Conservation (phyloP, 257 asterid species). For the Lycium ferocissimum region DNA sequence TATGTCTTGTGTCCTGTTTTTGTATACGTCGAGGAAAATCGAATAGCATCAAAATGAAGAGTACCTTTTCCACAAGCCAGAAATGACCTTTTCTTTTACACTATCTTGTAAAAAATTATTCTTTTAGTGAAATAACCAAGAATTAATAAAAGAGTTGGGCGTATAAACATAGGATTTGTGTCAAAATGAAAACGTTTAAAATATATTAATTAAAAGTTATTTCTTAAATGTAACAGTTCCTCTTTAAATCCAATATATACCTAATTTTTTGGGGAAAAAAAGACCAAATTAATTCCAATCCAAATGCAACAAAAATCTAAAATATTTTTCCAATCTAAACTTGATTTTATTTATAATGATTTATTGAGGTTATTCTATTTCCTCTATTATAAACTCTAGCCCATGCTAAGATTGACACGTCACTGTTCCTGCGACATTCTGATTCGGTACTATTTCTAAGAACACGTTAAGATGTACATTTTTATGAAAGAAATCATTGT, state of each 20-base stretch:
- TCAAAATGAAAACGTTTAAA: neutral
- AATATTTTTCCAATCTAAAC: neutral
- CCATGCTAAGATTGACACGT: neutral
- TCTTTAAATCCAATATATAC: neutral
- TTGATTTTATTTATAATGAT: neutral
- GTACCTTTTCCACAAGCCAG: neutral
- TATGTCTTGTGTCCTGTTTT: neutral
- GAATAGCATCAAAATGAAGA: neutral
- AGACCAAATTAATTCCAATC: neutral
- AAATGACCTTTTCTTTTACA: neutral
- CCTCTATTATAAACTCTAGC: neutral
- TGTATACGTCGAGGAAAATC: neutral
- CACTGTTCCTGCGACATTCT: neutral
- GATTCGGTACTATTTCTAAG: neutral
- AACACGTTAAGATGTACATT: constrained; percentile 16
- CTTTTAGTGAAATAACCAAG: neutral
- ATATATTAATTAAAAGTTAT: neutral
- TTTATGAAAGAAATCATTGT: neutral
- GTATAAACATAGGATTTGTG: neutral
- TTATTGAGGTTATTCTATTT: neutral
- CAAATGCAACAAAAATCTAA: neutral
- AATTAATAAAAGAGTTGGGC: neutral
- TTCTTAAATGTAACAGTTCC: neutral
- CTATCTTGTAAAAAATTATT: neutral
- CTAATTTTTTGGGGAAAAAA: neutral